Evolutionary conservation across 1,284 basidiomycete species (phyloP), one percentile per base, ranked within the genome.

Genomic region (Papiliotrema nemorosa): DNA sequence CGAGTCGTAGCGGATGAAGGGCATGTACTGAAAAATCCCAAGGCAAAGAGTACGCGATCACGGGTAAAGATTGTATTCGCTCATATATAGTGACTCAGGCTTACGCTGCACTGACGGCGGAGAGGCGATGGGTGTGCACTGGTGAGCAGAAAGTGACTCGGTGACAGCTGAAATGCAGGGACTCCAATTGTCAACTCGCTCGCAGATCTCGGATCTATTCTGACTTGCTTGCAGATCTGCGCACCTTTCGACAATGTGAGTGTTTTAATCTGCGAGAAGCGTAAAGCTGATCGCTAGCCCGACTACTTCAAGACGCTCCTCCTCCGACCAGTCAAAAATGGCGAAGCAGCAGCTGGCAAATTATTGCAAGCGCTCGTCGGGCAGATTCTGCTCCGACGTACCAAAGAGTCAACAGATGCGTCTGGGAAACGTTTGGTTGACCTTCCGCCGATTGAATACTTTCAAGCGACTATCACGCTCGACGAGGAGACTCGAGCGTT

Each of bases 131-230:
- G 88, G 79, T 71, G 14, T 59, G 64, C 43, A 64, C 62, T 1
- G 64, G 63, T 58, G 31, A 38, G 47, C 46, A 29, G 10, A 36
- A 20, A 29, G 2, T 10, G 20, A n/a, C n/a, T 7, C 27, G 25
- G 18, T 22, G 41, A 3, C 35, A 12, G n/a, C 43, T 46, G 25
- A 24, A 36, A 22, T n/a, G 6, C 83, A 18, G 89, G 90, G 34
- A 93, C 90, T 3, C 90, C 90, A 0, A 92, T 94, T 54, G 87
- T 93, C 53, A 93, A 93, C 61, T 85, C 86, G 25, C 87, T 83
- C 3, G 85, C 56, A 33, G 89, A 92, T 72, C 81, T 93, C 25
- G 89, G 90, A 10, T 88, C 89, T 7, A 78, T 93, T 39, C 75
- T 93, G 26, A 83, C 82, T 0, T 94, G 93, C 74, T 77, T 92